Evolutionary conservation across 352 stramenopile species (phyloP), one percentile per base, ranked within the genome.

Genomic region (Phytopythium montanum): DNA sequence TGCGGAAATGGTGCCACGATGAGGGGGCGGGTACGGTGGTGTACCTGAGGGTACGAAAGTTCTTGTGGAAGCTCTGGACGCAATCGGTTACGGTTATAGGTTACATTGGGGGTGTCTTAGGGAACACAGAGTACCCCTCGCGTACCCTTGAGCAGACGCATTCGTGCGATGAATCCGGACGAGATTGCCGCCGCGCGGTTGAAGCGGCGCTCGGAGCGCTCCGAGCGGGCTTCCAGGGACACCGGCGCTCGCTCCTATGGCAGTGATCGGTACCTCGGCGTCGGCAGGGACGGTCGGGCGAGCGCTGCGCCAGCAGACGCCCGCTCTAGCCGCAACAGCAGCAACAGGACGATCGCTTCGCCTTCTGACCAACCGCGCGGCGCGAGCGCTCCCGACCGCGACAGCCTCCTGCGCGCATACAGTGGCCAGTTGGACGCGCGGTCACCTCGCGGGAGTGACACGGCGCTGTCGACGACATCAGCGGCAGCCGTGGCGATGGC

Each of bases 181-280:
- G 51, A 81, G 13, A 57, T 66, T 33, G 66, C 76, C 31, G 46
- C 62, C 38, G 70, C 66, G 41, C 69, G 72, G 56, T 74, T 83
- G 45, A 80, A 79, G 69, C 69, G 70, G 46, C 74, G 71, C 18
- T 65, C 74, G 13, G 74, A 79, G 63, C 65, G 59, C 5, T 54
- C 39, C 5, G 58, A 61, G 10, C 60, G 58, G 5, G 45, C 67
- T 1, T 56, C 64, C 8, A 45, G 53, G 2, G 52, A 61, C 54
- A 66, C 54, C 53, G 65, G 57, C 36, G 67, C 59, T 25, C 46
- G 68, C 19, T 51, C 58, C 7, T 50, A 25, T 31, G 38, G 31
- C 28, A 65, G n/a, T 38, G 59, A 33, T 5, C 13, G 45, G 13
- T 23, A 23, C 14, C 25, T 52, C 25, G 14, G 13, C 2, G 2